These are phyloP conservation scores for Tetrahymena elliotti DNA, from an alignment of 73 alveolate genomes.

Conservation along the genomic window DNA sequence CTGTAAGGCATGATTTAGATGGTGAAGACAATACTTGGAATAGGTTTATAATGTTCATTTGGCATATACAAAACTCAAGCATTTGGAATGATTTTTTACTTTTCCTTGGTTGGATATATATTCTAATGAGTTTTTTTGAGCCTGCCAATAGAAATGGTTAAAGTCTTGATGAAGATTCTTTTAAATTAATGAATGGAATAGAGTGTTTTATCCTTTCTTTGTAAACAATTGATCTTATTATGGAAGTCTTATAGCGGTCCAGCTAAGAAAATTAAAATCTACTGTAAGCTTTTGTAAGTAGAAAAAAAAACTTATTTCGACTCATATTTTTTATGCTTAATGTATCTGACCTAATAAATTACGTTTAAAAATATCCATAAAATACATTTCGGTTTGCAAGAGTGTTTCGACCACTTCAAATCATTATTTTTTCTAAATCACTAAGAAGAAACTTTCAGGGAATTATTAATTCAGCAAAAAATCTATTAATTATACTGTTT, in stretches of 20 bases:
- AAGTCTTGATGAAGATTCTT: not conserved
- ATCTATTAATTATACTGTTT: not conserved
- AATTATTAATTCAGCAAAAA: constrained; percentile 9
- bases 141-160: not conserved
- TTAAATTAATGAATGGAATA: not conserved
- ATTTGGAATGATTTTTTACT: not conserved
- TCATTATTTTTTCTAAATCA: constrained; percentile 16
- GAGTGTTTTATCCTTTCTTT: not conserved
- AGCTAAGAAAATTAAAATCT: not conserved
- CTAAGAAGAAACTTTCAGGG: constrained; percentile 33
- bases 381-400: constrained; percentile 15
- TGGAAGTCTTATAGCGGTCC: not conserved
- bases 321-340: not conserved
- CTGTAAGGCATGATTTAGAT: not conserved
- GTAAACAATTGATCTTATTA: not conserved
- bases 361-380: not conserved
- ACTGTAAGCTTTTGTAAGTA: not conserved
- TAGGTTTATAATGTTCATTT: not conserved
- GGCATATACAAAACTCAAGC: not conserved
- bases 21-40: not conserved
- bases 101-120: not conserved
- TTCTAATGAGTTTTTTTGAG: not conserved
- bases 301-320: not conserved
- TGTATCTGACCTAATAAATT: not conserved
- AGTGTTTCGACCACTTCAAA: constrained; percentile 20